Evolutionary conservation across 768 basidiomycete genomes (phyloP).

Genomic region (Hericium rajendrae): DNA sequence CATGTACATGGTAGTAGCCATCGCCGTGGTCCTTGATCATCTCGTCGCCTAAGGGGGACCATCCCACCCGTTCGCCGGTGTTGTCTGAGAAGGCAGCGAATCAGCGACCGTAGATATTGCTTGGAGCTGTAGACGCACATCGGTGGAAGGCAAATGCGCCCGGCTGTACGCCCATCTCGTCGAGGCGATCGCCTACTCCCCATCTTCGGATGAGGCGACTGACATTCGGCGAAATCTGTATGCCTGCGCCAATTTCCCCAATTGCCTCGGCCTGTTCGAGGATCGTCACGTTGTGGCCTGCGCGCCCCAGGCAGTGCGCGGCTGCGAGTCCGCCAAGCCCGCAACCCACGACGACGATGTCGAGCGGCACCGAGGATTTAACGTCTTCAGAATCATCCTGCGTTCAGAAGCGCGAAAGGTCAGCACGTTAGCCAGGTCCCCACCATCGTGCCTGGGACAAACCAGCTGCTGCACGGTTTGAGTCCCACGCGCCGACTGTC

Average conservation of each 20-base stretch:
- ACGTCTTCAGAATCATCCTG: too few relatives aligned
- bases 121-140: conserved; percentile 23
- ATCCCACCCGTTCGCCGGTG: conserved; percentile 1
- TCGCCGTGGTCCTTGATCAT: conserved; percentile 1
- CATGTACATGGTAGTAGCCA: neutral
- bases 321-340: conserved; percentile 42
- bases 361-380: conserved; percentile 13
- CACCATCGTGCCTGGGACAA: too few relatives aligned
- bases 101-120: neutral
- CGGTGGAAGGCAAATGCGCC: conserved; percentile 30
- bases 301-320: conserved; percentile 34
- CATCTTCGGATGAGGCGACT: conserved; percentile 39
- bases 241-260: conserved; percentile 42
- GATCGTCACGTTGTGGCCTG: conserved; percentile 40
- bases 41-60: neutral
- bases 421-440: too few relatives aligned
- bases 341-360: conserved; percentile 38
- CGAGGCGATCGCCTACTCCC: conserved; percentile 37
- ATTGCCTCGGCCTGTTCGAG: conserved; percentile 31
- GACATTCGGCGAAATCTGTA: conserved; percentile 36
- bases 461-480: too few relatives aligned
- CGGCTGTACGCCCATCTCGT: conserved; percentile 29
- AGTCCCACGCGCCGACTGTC: neutral
- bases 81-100: neutral
- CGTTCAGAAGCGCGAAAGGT: too few relatives aligned